phyloP scores from a whole-genome alignment of 495 filamentous ascomycete species.

The Trichodelitschia bisporula region DNA sequence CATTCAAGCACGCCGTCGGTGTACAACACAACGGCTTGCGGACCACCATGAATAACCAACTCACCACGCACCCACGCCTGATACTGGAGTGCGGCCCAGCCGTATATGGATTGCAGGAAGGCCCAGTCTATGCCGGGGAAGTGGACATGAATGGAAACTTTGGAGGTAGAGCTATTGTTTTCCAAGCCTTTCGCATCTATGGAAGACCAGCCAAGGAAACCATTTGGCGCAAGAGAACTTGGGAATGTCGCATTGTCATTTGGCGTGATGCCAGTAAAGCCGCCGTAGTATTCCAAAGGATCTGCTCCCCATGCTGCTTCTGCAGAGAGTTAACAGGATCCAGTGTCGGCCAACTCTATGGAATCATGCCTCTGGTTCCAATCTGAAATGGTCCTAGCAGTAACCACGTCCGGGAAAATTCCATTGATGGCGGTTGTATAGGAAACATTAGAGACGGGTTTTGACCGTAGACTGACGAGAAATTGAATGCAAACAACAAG shows the following conservation, averaged over 20 bases:
- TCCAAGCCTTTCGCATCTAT: constrained; percentile 10
- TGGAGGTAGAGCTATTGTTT: constrained; percentile 5
- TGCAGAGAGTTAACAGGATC: constrained; percentile 9
- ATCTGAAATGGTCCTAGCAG: constrained; percentile 34
- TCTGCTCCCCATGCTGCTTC: constrained; percentile 36
- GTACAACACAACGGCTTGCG: constrained; percentile 16
- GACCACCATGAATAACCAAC: constrained; percentile 14
- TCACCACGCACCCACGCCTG: constrained; percentile 31
- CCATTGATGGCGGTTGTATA: constrained; percentile 6
- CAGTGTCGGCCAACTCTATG: no score
- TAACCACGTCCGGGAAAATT: constrained; percentile 23
- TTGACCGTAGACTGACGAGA: no score
- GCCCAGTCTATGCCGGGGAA: constrained; percentile 27
- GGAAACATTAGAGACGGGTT: no score
- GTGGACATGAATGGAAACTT: constrained; percentile 16
- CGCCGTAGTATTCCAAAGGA: constrained; percentile 26
- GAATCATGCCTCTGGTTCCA: constrained; percentile 28
- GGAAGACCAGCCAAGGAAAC: constrained; percentile 21
- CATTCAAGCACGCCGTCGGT: constrained; percentile 24
- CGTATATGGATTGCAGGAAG: constrained; percentile 27
- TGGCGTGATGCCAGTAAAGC: constrained; percentile 22
- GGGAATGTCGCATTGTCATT: constrained; percentile 17
- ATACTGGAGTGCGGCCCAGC: constrained; percentile 34
- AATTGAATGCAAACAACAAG: no score
- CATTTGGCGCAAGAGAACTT: constrained; percentile 26